These are phyloP conservation scores for thale cress (Arabidopsis thaliana) DNA, from an alignment of 345 rosid genomes.

Conservation along the genomic window TAIR10.1 NC_003074.8:11582501-11583000, in stretches of 20 bases:
- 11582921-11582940: neutral
- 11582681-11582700: neutral
- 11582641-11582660: neutral
- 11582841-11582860: neutral
- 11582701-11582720: neutral
- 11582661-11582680: neutral
- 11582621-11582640: neutral
- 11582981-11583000: no score
- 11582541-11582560: accelerated
- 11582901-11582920: neutral
- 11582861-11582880: neutral
- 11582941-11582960: neutral
- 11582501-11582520: neutral
- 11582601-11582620: neutral
- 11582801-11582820: neutral
- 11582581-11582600: neutral
- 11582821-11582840: neutral
- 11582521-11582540: neutral
- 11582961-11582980: no score
- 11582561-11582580: neutral
- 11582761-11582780: neutral
- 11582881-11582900: neutral
- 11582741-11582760: neutral
- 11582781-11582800: neutral
- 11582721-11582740: neutral